A percentile compares a stretch with the other conserved stretches of the same genome.
phyloP scores from a whole-genome alignment of 1,139 yeast genomes.

The Yamadazyma friedrichii region DNA sequence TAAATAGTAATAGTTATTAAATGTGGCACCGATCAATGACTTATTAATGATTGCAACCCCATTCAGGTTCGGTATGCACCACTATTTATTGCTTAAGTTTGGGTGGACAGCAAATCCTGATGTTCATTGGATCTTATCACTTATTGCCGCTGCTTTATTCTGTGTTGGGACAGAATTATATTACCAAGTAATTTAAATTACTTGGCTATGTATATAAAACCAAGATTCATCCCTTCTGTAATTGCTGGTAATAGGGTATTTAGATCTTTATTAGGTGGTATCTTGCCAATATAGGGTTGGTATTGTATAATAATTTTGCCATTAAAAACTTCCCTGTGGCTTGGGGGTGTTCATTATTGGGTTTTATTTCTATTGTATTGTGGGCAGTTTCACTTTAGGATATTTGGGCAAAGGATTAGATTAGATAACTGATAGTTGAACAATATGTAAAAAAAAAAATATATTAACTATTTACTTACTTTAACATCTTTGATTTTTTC shows the following conservation, averaged over 20 bases:
- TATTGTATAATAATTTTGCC: constrained; percentile 44
- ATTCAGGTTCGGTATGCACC: no score
- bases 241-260: constrained; percentile 30
- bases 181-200: constrained; percentile 44
- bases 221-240: constrained; percentile 31
- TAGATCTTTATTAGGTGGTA: constrained; percentile 26
- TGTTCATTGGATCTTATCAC: constrained; percentile 34
- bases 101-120: constrained; percentile 30
- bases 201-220: constrained; percentile 62
- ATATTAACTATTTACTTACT: constrained; percentile 14
- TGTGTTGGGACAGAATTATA: constrained; percentile 24
- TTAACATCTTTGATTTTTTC: constrained; percentile 38
- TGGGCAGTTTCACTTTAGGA: no score
- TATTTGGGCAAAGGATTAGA: no score
- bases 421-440: no score
- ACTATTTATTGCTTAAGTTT: constrained; percentile 31
- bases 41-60: no score
- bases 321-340: constrained; percentile 45
- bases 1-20: no score
- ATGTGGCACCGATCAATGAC: no score
- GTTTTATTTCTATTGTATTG: constrained; percentile 51
- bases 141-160: constrained; percentile 28
- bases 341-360: constrained; percentile 64
- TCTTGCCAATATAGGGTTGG: constrained; percentile 29
- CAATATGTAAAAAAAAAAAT: no score